Base-by-base conservation (phyloP, 495 filamentous ascomycete species). In the Chaetomium cochliodes region DNA sequence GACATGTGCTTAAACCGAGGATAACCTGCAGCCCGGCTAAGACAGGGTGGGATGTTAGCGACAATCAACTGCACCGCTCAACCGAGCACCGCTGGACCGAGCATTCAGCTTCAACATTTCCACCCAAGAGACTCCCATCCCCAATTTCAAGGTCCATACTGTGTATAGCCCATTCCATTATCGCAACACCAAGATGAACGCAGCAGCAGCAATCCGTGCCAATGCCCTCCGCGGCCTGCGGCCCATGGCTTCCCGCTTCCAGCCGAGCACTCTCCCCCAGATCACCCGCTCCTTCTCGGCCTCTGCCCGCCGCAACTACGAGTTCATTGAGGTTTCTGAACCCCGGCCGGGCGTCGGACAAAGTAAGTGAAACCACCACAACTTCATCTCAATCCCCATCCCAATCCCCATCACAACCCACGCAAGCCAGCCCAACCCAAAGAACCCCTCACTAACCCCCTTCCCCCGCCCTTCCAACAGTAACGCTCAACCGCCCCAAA, bases 401-500 rank as follows among this genome's bases (percentile, higher is more conserved):
- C n/a, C 39, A 18, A 42, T 13, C 50, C 22, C 26, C 50, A n/a
- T n/a, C n/a, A n/a, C n/a, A n/a, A n/a, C n/a, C n/a, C n/a, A n/a
- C n/a, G n/a, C n/a, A n/a, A n/a, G n/a, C n/a, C n/a, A n/a, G n/a
- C n/a, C n/a, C n/a, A n/a, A n/a, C n/a, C n/a, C 12, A 28, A 44
- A 49, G 15, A 8, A 12, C 33, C 41, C 37, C 26, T 22, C 58
- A 37, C 41, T 44, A 50, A 58, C 65, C 68, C 51, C 52, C 15
- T n/a, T n/a, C 58, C 13, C 37, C 51, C 55, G 33, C 65, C 49
- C 22, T 5, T 51, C 22, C 9, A 3, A 1, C 25, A 96, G 93
- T 98, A 71, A 94, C 92, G n/a, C 82, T 98, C 60, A 92, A 96
- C 83, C 90, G 94, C 42, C 94, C 94, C 62, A 96, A 93, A 78